phyloP scores from a whole-genome alignment of 139 green algal species.

The Microglena sp. region DNA sequence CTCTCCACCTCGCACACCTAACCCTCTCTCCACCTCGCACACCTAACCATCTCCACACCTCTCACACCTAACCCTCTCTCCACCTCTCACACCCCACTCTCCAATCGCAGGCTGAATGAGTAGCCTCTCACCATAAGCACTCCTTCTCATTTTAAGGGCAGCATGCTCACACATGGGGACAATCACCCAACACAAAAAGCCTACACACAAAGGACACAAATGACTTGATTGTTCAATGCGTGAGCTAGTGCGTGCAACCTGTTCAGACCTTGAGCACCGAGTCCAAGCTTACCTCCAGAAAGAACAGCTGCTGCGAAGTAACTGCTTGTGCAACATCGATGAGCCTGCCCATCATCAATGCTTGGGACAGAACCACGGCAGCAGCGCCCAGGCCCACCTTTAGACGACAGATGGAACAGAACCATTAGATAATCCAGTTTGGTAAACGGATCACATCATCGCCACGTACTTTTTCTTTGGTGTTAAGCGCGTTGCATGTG shows the following conservation, averaged over 20 bases:
- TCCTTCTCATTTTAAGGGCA: not conserved
- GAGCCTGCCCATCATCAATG: not conserved
- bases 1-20: not conserved
- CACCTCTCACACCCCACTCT: not conserved
- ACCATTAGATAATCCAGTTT: too few species aligned
- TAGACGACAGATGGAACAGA: too few species aligned
- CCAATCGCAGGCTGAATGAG: not conserved
- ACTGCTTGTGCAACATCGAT: slow-evolving; percentile 41
- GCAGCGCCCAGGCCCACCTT: too few species aligned
- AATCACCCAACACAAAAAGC: not conserved
- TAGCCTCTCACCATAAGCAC: not conserved
- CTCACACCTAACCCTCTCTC: not conserved
- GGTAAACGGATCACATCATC: too few species aligned
- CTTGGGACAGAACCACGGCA: not conserved
- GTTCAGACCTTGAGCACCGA: slow-evolving; percentile 5
- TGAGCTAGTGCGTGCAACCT: slow-evolving; percentile 2
- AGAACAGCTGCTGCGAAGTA: slow-evolving; percentile 88
- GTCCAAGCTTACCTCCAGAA: slow-evolving; percentile 60
- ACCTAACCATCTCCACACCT: not conserved
- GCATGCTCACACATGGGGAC: not conserved
- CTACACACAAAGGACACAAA: slow-evolving; percentile 4
- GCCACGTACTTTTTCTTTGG: too few species aligned
- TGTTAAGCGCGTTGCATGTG: too few species aligned
- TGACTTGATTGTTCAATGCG: not conserved
- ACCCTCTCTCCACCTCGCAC: not conserved